phyloP scores from a whole-genome alignment of 2,329 filamentous ascomycete genomes.

The Cryphonectria parasitica region DNA sequence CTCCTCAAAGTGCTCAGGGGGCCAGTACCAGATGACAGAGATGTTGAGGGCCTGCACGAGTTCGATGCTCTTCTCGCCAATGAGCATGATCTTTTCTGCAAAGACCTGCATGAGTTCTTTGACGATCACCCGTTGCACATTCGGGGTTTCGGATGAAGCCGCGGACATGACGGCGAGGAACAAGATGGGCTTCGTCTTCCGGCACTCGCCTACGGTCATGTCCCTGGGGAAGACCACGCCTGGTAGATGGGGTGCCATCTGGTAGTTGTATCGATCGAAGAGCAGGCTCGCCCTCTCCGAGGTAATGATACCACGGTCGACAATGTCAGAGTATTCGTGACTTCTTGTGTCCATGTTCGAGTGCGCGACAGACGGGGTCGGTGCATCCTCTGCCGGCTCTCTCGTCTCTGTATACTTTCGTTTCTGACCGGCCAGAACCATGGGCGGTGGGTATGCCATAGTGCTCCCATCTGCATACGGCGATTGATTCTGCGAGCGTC shows the following conservation, averaged over 20 bases:
- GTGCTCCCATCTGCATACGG: constrained; percentile 16
- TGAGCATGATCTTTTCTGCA: constrained; percentile 73
- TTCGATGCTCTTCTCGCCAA: constrained; percentile 81
- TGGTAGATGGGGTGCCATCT: constrained; percentile 65
- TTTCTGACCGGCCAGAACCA: constrained; percentile 44
- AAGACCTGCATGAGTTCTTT: constrained; percentile 73
- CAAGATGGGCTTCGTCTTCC: constrained; percentile 63
- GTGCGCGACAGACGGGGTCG: constrained; percentile 18
- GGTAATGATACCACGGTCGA: constrained; percentile 64
- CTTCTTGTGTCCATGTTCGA: constrained; percentile 33
- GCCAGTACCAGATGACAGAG: constrained; percentile 81
- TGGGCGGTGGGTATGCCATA: constrained; percentile 32
- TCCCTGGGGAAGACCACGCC: constrained; percentile 62
- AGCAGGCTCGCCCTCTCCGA: constrained; percentile 58
- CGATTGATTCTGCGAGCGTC: constrained; percentile 27
- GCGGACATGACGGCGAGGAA: constrained; percentile 74
- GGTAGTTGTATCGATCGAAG: constrained; percentile 61
- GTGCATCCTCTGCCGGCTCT: constrained; percentile 25
- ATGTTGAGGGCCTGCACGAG: constrained; percentile 79
- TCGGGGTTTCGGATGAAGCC: constrained; percentile 60
- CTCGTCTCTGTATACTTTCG: constrained; percentile 42
- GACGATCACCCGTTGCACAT: constrained; percentile 64
- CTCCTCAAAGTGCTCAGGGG: constrained; percentile 81
- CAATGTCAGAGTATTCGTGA: constrained; percentile 48
- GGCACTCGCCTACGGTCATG: constrained; percentile 58